Conservation (phyloP, 176 grass and related monocot species). For the Chloris gayana region DNA sequence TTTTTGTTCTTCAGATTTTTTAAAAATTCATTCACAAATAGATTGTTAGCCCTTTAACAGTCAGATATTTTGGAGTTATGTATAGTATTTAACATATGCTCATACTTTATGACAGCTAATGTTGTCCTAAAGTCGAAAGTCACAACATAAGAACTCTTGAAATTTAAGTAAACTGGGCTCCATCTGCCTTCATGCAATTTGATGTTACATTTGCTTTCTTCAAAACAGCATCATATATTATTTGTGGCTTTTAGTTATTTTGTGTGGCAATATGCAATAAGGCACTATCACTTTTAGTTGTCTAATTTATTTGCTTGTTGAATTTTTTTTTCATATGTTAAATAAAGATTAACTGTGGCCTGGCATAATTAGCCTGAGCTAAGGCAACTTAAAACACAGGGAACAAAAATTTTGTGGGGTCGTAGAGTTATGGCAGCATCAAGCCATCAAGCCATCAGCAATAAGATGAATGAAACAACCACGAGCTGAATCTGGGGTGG, state of each 20-base stretch:
- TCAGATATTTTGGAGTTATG: not conserved
- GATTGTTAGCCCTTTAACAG: not conserved
- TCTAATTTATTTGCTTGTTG: no score
- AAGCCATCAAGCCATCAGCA: no score
- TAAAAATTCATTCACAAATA: not conserved
- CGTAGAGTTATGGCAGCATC: no score
- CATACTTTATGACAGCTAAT: not conserved
- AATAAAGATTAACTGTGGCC: no score
- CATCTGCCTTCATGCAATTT: not conserved
- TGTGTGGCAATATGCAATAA: not conserved
- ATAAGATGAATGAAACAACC: no score
- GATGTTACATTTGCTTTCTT: not conserved
- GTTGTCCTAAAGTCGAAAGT: conserved; percentile 1
- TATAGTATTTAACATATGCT: not conserved
- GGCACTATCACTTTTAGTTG: no score
- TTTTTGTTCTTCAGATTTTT: conserved; percentile 8
- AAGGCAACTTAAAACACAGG: no score
- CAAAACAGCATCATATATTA: not conserved
- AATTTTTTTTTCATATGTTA: no score
- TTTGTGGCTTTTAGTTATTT: not conserved
- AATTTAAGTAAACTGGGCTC: not conserved
- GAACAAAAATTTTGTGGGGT: no score
- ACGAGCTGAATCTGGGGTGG: no score
- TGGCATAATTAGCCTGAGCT: no score
- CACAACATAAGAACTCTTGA: not conserved